Conservation (phyloP, 2,329 filamentous ascomycete genomes). For the Colletotrichum magnum region DNA sequence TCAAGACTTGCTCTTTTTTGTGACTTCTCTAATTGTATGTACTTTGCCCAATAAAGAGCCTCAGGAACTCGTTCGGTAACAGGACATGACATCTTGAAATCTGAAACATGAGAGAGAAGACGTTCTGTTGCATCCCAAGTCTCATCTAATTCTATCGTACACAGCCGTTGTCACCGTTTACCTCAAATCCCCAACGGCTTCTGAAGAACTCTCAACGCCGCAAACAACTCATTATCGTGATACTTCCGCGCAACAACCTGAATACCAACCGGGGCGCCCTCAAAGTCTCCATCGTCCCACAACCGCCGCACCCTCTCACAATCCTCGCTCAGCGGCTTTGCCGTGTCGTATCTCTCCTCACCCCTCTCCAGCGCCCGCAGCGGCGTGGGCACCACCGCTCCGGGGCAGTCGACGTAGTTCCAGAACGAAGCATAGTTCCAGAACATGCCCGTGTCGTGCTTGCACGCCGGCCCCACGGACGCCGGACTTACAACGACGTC, state of each 20-base stretch:
- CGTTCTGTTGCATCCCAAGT: too few relatives aligned
- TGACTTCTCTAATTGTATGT: too few relatives aligned
- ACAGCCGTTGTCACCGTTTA: neutral
- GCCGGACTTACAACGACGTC: constrained; percentile 53
- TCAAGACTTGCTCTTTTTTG: too few relatives aligned
- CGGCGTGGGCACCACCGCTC: constrained; percentile 52
- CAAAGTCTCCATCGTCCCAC: constrained; percentile 51
- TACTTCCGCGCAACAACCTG: constrained; percentile 52
- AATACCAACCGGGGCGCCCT: constrained; percentile 55
- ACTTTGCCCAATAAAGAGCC: too few relatives aligned
- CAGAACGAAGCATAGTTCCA: constrained; percentile 54
- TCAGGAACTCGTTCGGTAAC: too few relatives aligned
- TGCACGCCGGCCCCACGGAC: constrained; percentile 54
- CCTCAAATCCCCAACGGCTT: neutral
- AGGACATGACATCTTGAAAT: too few relatives aligned
- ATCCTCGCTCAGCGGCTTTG: constrained; percentile 47
- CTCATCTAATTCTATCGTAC: too few relatives aligned
- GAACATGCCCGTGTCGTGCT: constrained; percentile 53
- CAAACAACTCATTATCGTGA: constrained; percentile 53
- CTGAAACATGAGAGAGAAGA: too few relatives aligned
- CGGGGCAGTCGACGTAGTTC: constrained; percentile 56
- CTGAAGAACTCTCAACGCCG: constrained; percentile 41
- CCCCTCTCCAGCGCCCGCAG: constrained; percentile 46
- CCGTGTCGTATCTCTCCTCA: constrained; percentile 44
- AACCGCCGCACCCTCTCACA: constrained; percentile 48